Conservation (phyloP, 306 rosid species). For the Carpinus viminea region DNA sequence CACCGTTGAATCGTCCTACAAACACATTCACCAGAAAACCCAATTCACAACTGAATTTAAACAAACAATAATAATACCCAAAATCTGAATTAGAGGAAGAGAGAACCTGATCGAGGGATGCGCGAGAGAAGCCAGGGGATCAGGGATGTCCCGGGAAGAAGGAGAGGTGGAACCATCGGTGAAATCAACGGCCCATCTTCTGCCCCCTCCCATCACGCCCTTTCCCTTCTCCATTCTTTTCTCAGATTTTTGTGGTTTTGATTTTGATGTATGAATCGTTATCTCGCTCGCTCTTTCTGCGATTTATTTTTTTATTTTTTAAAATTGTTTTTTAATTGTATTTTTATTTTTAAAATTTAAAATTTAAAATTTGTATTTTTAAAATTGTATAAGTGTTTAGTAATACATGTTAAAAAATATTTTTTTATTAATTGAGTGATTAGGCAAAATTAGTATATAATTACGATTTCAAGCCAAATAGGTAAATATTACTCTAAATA, state of each 20-base stretch:
- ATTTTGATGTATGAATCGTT: too few relatives aligned
- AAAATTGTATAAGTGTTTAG: too few relatives aligned
- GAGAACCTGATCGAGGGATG: constrained; percentile 72
- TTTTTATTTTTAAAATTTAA: too few relatives aligned
- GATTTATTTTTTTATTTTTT: neutral
- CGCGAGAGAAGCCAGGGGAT: constrained; percentile 97
- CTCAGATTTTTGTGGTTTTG: neutral
- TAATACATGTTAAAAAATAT: too few relatives aligned
- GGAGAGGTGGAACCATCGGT: constrained; percentile 66
- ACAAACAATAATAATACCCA: neutral
- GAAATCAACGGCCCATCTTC: constrained; percentile 93
- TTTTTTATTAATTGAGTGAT: too few relatives aligned
- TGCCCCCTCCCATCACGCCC: constrained; percentile 65
- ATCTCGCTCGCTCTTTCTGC: neutral
- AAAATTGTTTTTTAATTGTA: too few relatives aligned
- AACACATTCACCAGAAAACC: neutral
- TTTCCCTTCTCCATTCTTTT: constrained; percentile 78
- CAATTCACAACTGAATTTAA: neutral
- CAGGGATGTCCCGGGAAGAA: constrained; percentile 67
- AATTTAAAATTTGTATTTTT: too few relatives aligned
- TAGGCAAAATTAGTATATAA: too few relatives aligned
- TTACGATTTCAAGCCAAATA: too few relatives aligned
- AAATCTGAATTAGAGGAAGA: neutral
- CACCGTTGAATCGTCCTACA: constrained; percentile 79
- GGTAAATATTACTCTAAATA: too few relatives aligned